A percentile compares a stretch with the other conserved stretches of the same genome.
phyloP scores from a whole-genome alignment of 2,329 filamentous ascomycete genomes.

The Tolypocladium pustulatum region DNA sequence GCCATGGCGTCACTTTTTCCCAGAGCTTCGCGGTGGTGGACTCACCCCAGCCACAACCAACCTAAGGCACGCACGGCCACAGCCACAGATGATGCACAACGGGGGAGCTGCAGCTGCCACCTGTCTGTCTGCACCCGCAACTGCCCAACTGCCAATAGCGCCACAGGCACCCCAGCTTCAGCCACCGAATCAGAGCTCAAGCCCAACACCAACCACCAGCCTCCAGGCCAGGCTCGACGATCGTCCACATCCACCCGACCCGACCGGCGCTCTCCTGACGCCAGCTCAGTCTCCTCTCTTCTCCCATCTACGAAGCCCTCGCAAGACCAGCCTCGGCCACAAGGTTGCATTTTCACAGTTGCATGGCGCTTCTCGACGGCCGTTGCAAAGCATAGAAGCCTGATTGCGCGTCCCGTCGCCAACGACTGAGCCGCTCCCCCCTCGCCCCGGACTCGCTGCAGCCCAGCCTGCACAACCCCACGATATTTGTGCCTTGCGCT shows the following conservation, averaged over 20 bases:
- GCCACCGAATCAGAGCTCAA: conserved; percentile 6
- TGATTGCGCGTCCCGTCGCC: background rate
- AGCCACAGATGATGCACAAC: too few relatives aligned
- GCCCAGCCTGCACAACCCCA: background rate
- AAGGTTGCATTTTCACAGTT: background rate
- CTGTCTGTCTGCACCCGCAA: background rate
- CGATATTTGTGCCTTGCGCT: background rate
- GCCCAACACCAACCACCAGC: background rate
- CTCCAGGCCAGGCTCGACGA: background rate
- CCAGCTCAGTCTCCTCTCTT: background rate
- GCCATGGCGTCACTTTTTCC: background rate
- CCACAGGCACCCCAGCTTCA: conserved; percentile 1
- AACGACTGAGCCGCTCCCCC: background rate
- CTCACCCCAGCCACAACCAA: background rate
- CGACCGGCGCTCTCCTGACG: background rate
- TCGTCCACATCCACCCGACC: background rate
- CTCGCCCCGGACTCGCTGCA: background rate
- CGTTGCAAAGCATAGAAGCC: background rate
- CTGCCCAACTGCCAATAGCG: background rate
- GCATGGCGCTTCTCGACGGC: background rate
- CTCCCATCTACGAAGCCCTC: background rate
- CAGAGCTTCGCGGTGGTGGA: too few relatives aligned
- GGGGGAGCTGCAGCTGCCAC: background rate
- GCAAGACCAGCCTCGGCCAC: background rate
- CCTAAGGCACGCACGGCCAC: background rate